Percentiles rank a stretch among this genome's conserved stretches.
Evolutionary conservation across 805 yeast genomes (phyloP).

Genomic region (Schwanniomyces occidentalis): DNA sequence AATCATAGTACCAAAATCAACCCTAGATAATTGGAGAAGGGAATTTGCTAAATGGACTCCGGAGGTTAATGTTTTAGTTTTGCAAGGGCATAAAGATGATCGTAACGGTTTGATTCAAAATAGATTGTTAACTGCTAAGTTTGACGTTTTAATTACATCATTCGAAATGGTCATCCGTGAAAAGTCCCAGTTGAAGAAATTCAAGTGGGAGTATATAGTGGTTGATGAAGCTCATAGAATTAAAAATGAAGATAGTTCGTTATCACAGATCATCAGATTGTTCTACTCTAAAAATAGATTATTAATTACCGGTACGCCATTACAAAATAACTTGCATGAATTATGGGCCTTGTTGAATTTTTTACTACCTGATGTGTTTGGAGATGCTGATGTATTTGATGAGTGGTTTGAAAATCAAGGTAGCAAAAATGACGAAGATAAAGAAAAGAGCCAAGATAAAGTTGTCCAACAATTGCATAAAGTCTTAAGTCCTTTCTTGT

Average conservation of each 20-base stretch:
- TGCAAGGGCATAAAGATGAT: slow-evolving; percentile 89
- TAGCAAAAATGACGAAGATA: slow-evolving; percentile 39
- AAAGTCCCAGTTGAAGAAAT: slow-evolving; percentile 72
- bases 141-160: slow-evolving; percentile 88
- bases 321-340: slow-evolving; percentile 93
- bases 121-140: slow-evolving; percentile 65
- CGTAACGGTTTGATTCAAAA: slow-evolving; percentile 62
- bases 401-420: slow-evolving; percentile 77
- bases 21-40: slow-evolving; percentile 94
- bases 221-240: slow-evolving; percentile 97
- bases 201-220: slow-evolving; percentile 90
- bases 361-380: slow-evolving; percentile 90
- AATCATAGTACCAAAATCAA: slow-evolving; percentile 92
- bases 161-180: slow-evolving; percentile 93
- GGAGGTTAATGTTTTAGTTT: slow-evolving; percentile 78
- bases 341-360: slow-evolving; percentile 94
- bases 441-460: slow-evolving; percentile 58
- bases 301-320: slow-evolving; percentile 92
- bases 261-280: slow-evolving; percentile 88
- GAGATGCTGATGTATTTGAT: slow-evolving; percentile 86
- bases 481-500: slow-evolving; percentile 80
- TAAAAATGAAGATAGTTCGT: slow-evolving; percentile 88
- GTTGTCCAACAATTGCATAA: slow-evolving; percentile 89
- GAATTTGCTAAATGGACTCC: slow-evolving; percentile 97
- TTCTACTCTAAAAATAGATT: slow-evolving; percentile 84